These are phyloP conservation scores for Licmophora abbreviata DNA, from an alignment of 108 stramenopile genomes.

Conservation along the genomic window DNA sequence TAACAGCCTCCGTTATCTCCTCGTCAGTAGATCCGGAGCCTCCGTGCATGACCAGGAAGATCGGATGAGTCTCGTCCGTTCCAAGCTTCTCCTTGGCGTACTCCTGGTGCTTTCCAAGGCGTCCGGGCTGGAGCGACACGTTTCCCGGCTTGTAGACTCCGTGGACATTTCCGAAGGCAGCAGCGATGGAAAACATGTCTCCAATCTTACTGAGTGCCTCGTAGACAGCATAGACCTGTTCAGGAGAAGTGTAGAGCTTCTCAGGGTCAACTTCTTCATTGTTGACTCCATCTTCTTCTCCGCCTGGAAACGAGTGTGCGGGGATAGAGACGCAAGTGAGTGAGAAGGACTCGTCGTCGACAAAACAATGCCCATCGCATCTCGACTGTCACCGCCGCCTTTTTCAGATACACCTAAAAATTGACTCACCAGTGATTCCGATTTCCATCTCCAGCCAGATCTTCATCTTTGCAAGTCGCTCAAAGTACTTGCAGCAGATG, in stretches of 20 bases:
- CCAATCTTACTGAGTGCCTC: slow-evolving; percentile 81
- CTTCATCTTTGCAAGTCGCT: slow-evolving; percentile 86
- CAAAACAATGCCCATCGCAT: too few relatives aligned
- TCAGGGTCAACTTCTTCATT: slow-evolving; percentile 91
- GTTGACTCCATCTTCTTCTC: slow-evolving; percentile 98
- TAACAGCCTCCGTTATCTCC: slow-evolving; percentile 84
- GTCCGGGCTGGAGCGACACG: slow-evolving; percentile 82
- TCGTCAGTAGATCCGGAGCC: slow-evolving; percentile 93
- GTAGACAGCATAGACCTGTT: slow-evolving; percentile 87
- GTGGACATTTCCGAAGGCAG: slow-evolving; percentile 95
- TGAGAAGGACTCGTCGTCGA: too few relatives aligned
- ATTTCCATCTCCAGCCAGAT: slow-evolving; percentile 99
- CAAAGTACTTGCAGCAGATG: slow-evolving; percentile 92
- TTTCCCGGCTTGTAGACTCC: slow-evolving; percentile 98
- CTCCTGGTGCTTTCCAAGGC: slow-evolving; percentile 81
- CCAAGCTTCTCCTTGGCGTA: slow-evolving; percentile 74
- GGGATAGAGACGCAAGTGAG: too few relatives aligned
- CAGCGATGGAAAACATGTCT: slow-evolving; percentile 91
- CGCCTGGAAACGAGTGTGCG: too few relatives aligned
- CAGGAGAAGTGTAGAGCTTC: slow-evolving; percentile 96
- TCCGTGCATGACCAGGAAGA: slow-evolving; percentile 97
- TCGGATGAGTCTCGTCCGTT: slow-evolving; percentile 58
- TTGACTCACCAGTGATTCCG: slow-evolving; percentile 98
- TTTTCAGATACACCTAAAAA: too few relatives aligned
- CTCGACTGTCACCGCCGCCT: too few relatives aligned